These are phyloP conservation scores for Auricularia heimuer DNA, from an alignment of 768 basidiomycete genomes.

Conservation along the genomic window DNA sequence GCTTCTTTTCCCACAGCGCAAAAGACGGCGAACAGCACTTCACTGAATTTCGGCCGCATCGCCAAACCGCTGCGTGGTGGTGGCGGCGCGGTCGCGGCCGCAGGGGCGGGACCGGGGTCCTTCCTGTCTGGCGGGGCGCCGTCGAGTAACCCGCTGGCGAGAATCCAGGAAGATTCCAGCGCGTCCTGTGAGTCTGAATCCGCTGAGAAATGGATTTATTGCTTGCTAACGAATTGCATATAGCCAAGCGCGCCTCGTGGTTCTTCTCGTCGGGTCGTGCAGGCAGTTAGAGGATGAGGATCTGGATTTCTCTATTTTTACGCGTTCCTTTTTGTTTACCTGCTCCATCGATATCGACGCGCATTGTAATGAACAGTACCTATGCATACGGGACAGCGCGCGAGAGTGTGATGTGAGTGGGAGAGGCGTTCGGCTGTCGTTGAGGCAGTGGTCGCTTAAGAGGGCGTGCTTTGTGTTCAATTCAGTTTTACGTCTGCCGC, in stretches of 20 bases:
- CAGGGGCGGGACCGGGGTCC: constrained; percentile 17
- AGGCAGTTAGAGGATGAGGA: neutral
- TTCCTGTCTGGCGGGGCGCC: constrained; percentile 29
- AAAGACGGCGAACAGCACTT: constrained; percentile 60
- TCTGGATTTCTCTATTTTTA: neutral
- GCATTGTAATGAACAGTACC: neutral
- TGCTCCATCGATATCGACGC: neutral
- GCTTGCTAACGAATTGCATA: constrained; percentile 12
- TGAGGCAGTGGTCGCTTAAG: neutral
- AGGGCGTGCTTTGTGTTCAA: neutral
- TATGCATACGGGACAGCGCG: neutral
- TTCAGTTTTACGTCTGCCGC: neutral
- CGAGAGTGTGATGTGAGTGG: neutral
- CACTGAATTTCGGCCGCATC: constrained; percentile 84
- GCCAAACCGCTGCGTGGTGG: constrained; percentile 95
- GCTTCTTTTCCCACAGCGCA: constrained; percentile 42
- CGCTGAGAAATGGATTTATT: constrained; percentile 10
- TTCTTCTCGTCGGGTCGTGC: constrained; percentile 41
- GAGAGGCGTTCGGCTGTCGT: neutral
- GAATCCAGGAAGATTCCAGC: constrained; percentile 47
- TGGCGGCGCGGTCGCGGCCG: constrained; percentile 48
- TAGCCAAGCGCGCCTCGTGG: constrained; percentile 89
- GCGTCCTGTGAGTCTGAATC: constrained; percentile 2
- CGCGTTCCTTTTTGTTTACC: neutral
- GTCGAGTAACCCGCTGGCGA: constrained; percentile 52